Base-by-base conservation (phyloP, 2,329 filamentous ascomycete species). In the Phoma herbarum region DNA sequence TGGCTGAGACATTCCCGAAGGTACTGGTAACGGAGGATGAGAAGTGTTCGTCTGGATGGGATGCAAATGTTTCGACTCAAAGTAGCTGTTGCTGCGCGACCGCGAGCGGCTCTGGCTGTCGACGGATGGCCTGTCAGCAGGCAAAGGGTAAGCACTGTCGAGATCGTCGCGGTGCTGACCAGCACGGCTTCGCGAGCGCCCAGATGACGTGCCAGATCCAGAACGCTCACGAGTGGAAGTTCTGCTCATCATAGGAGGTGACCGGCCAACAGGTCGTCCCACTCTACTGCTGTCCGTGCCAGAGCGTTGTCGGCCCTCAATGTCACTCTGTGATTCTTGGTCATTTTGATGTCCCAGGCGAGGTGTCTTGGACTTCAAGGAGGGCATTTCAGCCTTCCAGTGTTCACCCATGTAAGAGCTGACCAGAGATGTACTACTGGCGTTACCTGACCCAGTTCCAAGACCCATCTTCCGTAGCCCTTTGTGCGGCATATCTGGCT, bases 401-500 rank as follows among this genome's bases (percentile, higher is more conserved):
- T 66, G 62, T n/a, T 74, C 75, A 31, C 60, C 48, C 18, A 54
- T 63, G 37, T 69, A 61, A 16, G 62, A 52, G 8, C 66, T 64
- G 9, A 63, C 67, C 18, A 78, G 58, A 16, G 76, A 77, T 16
- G 75, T 69, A 45, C 66, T 79, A 61, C 73, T 77, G 29, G 67
- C 74, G 64, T 77, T 80, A 3, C 69, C 70, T 8, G 72, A 73
- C 12, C 58, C 64, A n/a, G 77, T 73, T 9, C 83, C 82, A 14
- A 89, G 75, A 3, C 87, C 87, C 11, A 88, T 81, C 72, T 88
- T 84, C 75, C 87, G 90, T 73, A 85, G 83, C 0, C 84, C 79
- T 70, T 88, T 90, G 2, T 82, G 58, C 23, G 80, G 75, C 25
- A 74, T 73, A 11, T 85, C 82, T 28, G 23, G 18, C 18, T 78